These are phyloP conservation scores for Arthromyces matolae DNA, from an alignment of 768 basidiomycete species.

Conservation along the genomic window DNA sequence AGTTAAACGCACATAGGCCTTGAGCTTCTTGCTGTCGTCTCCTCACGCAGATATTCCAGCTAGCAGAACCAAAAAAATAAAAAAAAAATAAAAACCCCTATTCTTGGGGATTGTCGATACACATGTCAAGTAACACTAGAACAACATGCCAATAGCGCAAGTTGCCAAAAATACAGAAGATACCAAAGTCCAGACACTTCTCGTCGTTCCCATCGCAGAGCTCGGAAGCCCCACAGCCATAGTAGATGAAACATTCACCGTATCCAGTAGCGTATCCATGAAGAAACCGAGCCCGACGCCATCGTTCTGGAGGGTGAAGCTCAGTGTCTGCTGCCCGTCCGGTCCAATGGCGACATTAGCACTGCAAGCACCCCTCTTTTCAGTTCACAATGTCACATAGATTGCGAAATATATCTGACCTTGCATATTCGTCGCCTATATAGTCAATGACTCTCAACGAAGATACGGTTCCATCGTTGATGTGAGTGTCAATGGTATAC, in stretches of 20 bases:
- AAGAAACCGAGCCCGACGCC: conserved; percentile 12
- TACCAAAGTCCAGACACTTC: background rate
- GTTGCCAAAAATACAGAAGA: background rate
- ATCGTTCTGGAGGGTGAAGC: conserved; percentile 6
- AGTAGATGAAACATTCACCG: conserved; percentile 10
- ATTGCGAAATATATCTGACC: background rate
- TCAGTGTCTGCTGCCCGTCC: conserved; percentile 7
- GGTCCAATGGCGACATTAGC: background rate
- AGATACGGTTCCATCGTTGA: conserved; percentile 11
- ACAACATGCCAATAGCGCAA: too few relatives aligned
- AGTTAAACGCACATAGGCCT: too few relatives aligned
- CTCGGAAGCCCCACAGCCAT: conserved; percentile 7
- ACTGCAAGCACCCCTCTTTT: background rate
- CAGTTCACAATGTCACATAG: background rate
- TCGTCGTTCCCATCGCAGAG: background rate
- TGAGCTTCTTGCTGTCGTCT: too few relatives aligned
- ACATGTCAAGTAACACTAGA: too few relatives aligned
- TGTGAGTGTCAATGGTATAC: conserved; percentile 10
- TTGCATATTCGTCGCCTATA: conserved; percentile 9
- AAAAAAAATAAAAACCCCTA: too few relatives aligned
- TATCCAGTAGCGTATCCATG: conserved; percentile 12
- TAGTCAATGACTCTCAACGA: conserved; percentile 11
- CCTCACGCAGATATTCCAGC: too few relatives aligned
- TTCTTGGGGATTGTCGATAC: too few relatives aligned
- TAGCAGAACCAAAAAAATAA: too few relatives aligned